Base-by-base conservation (phyloP, 768 basidiomycete species). In the Suillus decipiens region DNA sequence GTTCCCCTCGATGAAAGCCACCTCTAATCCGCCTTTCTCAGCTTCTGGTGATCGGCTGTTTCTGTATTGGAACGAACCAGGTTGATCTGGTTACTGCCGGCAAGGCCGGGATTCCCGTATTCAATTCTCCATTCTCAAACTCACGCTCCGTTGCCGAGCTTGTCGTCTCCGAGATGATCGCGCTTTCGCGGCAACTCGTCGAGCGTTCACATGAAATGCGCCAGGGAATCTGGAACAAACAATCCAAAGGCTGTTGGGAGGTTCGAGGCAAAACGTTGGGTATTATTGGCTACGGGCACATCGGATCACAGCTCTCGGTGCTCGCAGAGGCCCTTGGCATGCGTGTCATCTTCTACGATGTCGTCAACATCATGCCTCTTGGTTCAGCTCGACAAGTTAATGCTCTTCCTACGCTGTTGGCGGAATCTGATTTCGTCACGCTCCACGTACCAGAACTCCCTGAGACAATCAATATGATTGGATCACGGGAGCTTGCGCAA, bases 31-130 rank as follows among this genome's bases (percentile, higher is more conserved):
- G 28, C 31, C 22, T 22, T 54, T 50, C 63, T 8, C 71, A 99
- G 95, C 90, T 99, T 53, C 84, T 98, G 14, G 93, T 89, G 71
- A 94, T 99, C 66, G 96, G 97, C 12, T 99, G 97, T 77, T 99
- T 99, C 85, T 99, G 97, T 79, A 99, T 99, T 67, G 97, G 97
- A 58, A 96, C 94, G 60, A 99, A 99, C 77, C 97, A 99, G 77
- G 97, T 99, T 67, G 95, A 98, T 73, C 88, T 99, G 53, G 64
- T 73, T 57, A 87, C 90, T 3, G 95, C 96, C 31, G 87, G 90
- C 41, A 86, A 86, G 60, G 87, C 92, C 59, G 97, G 97, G 63
- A 91, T 99, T 67, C 94, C 96, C 34, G 96, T 99, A 61, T 99
- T 99, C 84, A 99, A 99, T 77, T 99, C 97, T 7, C 97, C 97